Evolutionary conservation across 139 green algal genomes (phyloP).

Genomic region (Closterium sp.): DNA sequence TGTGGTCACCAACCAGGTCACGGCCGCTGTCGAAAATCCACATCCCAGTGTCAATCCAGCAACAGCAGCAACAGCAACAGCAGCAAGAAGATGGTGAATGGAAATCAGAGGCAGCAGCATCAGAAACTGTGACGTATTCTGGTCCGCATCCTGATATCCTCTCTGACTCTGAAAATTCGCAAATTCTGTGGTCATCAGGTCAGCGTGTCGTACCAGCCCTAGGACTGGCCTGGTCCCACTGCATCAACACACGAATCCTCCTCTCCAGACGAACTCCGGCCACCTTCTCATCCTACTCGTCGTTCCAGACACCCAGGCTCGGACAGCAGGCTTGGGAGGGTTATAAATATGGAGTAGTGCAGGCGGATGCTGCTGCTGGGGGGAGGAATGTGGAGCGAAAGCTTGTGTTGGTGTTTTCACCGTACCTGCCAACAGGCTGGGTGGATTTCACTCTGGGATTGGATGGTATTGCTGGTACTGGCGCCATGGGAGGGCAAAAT

Average conservation of each 20-base stretch:
- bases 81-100: not conserved
- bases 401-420: not conserved
- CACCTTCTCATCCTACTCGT: not conserved
- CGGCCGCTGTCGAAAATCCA: slow-evolving; percentile 32
- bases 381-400: not conserved
- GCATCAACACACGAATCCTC: slow-evolving; percentile 70
- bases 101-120: not conserved
- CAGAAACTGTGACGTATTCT: not conserved
- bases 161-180: not conserved
- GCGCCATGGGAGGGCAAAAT: not conserved
- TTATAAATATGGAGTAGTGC: too few relatives aligned
- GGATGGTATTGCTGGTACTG: not conserved
- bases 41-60: not conserved
- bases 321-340: not conserved
- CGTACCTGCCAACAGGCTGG: not conserved
- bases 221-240: slow-evolving; percentile 76
- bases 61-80: slow-evolving; percentile 3
- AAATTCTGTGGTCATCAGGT: slow-evolving; percentile 40
- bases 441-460: not conserved
- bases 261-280: slow-evolving; percentile 28
- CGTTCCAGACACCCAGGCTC: not conserved
- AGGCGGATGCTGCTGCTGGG: not conserved
- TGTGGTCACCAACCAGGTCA: slow-evolving; percentile 71
- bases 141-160: not conserved
- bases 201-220: slow-evolving; percentile 67